Evolutionary conservation across 345 rosid species (phyloP).

Genomic region (Bruguiera parviflora): DNA sequence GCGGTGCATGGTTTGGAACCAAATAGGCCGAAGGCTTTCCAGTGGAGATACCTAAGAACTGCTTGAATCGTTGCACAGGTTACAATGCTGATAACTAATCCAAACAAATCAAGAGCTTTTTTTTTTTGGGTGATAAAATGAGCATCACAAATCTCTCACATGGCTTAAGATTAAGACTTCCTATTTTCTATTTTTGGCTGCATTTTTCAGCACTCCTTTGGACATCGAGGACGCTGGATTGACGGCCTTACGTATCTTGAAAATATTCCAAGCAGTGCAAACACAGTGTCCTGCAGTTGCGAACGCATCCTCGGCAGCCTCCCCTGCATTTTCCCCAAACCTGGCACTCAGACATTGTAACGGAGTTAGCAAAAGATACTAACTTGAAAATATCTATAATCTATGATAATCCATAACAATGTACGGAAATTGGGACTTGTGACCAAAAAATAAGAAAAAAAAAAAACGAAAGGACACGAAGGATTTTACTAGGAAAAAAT

Average conservation of each 20-base stretch:
- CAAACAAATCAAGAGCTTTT: no score
- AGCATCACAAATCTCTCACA: background rate
- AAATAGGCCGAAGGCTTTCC: no score
- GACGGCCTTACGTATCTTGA: slow-evolving; percentile 72
- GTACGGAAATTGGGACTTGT: no score
- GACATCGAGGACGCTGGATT: slow-evolving; percentile 62
- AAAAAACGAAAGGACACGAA: background rate
- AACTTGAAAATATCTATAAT: no score
- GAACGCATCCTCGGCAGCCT: slow-evolving; percentile 66
- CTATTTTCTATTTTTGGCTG: slow-evolving; percentile 15
- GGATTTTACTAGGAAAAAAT: background rate
- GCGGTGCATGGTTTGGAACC: no score
- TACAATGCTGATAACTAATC: no score
- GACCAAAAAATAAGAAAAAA: no score
- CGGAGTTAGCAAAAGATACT: background rate
- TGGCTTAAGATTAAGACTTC: background rate
- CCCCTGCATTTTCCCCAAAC: slow-evolving; percentile 79
- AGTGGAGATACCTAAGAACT: no score
- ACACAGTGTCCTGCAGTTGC: slow-evolving; percentile 79
- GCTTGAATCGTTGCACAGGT: no score
- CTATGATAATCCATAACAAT: no score
- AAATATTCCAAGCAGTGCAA: slow-evolving; percentile 63
- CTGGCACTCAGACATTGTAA: slow-evolving; percentile 23
- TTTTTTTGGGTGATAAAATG: no score
- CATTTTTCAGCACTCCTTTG: slow-evolving; percentile 45